Base-by-base conservation (phyloP, 805 yeast genomes). In the Candida oleophila region DNA sequence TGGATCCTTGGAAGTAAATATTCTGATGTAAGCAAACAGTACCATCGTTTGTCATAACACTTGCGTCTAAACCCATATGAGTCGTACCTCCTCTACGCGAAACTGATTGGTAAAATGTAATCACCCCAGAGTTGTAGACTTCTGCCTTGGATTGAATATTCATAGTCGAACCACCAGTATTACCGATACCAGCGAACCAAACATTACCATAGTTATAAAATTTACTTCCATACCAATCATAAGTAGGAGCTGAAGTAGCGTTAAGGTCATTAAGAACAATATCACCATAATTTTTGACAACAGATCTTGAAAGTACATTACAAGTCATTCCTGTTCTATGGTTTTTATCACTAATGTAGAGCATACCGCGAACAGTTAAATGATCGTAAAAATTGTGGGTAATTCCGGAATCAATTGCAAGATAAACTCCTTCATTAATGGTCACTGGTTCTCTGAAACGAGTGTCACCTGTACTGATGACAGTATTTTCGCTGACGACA, bases 11-110 rank as follows among this genome's bases (percentile, higher is more conserved):
- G 14, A 28, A n/a, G 41, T 46, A 57, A 12, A 28, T 41, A 42
- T 40, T 41, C 20, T 50, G 50, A 38, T 44, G 32, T 36, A 55
- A 41, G 43, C 59, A 55, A 28, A 55, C 49, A 14, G 44, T 49
- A n/a, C 57, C 56, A 2, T 46, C 42, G 14, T 41, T 36, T 18
- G 57, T 50, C 5, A 48, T 37, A 30, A 43, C 46, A n/a, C 41
- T 22, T n/a, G 43, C 20, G 22, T 30, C 48, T 20, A 20, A 5
- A 2, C 46, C 43, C 25, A 22, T 8, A 16, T 41, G 20, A 33
- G 38, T 18, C 7, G n/a, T 15, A 22, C 42, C 36, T 9, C 32
- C 32, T 9, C 11, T 8, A 33, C 36, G 36, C 7, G 7, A 7
- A 7, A 33, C 15, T 5, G 36, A 33, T 33, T 48, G 49, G 18